Evolutionary conservation across 2,329 filamentous ascomycete genomes (phyloP), one percentile per base, ranked within the genome.

Genomic region (Trichocomaceae sp.): DNA sequence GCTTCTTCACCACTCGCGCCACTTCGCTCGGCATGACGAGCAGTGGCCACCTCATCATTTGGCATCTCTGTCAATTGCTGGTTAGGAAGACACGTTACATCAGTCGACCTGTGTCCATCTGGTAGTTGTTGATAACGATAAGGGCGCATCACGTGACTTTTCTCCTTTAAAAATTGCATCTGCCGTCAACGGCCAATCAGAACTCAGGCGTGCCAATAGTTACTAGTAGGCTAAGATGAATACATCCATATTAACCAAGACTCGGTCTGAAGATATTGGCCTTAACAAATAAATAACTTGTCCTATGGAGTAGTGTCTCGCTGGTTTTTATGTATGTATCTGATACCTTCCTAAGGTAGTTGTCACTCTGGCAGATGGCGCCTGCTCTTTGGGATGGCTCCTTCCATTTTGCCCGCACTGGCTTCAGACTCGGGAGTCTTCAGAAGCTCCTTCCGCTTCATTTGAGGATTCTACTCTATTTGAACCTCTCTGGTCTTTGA

Each of bases 41-140:
- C 63, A 63, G 65, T 59, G 50, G 60, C 60, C 64, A 60, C 64
- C 62, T 73, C 70, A 68, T 70, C 70, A 64, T 63, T 64, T 62
- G 68, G 66, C 72, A 75, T 75, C 62, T 66, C 71, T 72, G 66
- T 66, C 60, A 61, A 49, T 64, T 59, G 59, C 46, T 57, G 58
- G 39, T n/a, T 47, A 53, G 53, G 53, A 41, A 52, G 54, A 56
- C 54, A 56, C 62, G 49, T 50, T 39, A 56, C 59, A 59, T 62
- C 57, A 63, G 61, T 65, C 59, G 63, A 42, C n/a, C 39, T 42
- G 3, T 20, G 39, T 20, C 39, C 39, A 42, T 42, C 10, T n/a
- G 35, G 17, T 9, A 39, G 3, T n/a, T 5, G 5, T 3, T 20
- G 39, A 42, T 42, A 42, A 42, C 39, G 39, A 42, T 42, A 42